These are phyloP conservation scores for Penicillium sp. DNA, from an alignment of 2,329 filamentous ascomycete species.

Conservation along the genomic window DNA sequence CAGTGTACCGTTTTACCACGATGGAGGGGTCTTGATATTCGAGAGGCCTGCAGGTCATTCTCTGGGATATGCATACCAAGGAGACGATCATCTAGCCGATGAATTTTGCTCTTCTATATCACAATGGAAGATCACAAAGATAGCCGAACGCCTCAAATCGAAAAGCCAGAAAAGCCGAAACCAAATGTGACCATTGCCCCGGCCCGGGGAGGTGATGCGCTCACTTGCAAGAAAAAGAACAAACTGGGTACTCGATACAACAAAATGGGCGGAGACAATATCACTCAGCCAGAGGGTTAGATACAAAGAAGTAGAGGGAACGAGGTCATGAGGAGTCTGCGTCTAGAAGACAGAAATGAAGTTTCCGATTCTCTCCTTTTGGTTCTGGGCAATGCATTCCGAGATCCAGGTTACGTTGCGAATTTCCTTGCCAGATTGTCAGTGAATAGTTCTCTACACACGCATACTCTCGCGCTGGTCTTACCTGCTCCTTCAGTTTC, in stretches of 20 bases:
- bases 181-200: slow-evolving; percentile 15
- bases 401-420: slow-evolving; percentile 99
- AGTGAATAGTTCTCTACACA: slow-evolving; percentile 13
- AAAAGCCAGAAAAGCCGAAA: slow-evolving; percentile 19
- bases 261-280: slow-evolving; percentile 16
- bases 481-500: slow-evolving; percentile 91
- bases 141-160: slow-evolving; percentile 26
- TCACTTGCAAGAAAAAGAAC: slow-evolving; percentile 25
- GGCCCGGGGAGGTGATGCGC: slow-evolving; percentile 25
- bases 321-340: slow-evolving; percentile 9
- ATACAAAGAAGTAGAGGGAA: slow-evolving; percentile 15
- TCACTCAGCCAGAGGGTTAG: slow-evolving; percentile 16
- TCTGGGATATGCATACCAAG: neutral
- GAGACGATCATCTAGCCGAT: slow-evolving; percentile 8
- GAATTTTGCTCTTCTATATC: slow-evolving; percentile 26
- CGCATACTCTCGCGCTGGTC: slow-evolving; percentile 26
- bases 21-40: neutral
- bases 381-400: slow-evolving; percentile 98
- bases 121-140: slow-evolving; percentile 20
- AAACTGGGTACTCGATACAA: slow-evolving; percentile 31
- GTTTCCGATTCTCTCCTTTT: slow-evolving; percentile 97
- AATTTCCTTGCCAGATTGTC: slow-evolving; percentile 71
- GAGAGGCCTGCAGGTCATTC: neutral
- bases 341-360: slow-evolving; percentile 93
- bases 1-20: neutral